Evolutionary conservation across 192 early-diverging fungal genomes (phyloP).

Genomic region (Kickxella alabastrina): DNA sequence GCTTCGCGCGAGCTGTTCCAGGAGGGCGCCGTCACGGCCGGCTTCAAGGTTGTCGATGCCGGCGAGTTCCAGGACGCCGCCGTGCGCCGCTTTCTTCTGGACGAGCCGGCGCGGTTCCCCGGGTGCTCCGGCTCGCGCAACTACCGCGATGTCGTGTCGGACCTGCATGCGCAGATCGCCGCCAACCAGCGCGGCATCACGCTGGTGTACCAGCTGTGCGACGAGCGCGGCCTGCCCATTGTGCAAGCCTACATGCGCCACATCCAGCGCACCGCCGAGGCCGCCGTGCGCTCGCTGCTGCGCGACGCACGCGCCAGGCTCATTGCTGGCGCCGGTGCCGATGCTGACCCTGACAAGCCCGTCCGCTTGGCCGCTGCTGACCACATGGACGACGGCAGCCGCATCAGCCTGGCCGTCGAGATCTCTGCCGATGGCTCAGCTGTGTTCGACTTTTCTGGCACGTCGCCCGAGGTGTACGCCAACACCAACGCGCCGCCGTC

Average conservation of each 20-base stretch:
- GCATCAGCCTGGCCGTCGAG: slow-evolving; percentile 67
- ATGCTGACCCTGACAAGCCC: no score
- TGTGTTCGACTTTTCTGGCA: slow-evolving; percentile 92
- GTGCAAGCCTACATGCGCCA: slow-evolving; percentile 96
- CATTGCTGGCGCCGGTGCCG: slow-evolving; percentile 39
- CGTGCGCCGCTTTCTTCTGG: slow-evolving; percentile 67
- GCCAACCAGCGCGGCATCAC: slow-evolving; percentile 92
- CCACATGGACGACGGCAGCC: slow-evolving; percentile 91
- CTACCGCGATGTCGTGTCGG: slow-evolving; percentile 86
- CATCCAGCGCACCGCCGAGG: slow-evolving; percentile 86
- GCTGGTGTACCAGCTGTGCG: slow-evolving; percentile 75
- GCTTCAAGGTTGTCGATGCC: slow-evolving; percentile 81
- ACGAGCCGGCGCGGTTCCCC: slow-evolving; percentile 78
- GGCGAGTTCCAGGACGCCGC: slow-evolving; percentile 81
- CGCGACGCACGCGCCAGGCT: slow-evolving; percentile 52
- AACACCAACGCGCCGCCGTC: slow-evolving; percentile 79
- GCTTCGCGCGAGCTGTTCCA: slow-evolving; percentile 87
- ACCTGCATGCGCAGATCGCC: slow-evolving; percentile 95
- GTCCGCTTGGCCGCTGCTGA: slow-evolving; percentile 57
- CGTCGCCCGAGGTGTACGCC: slow-evolving; percentile 80
- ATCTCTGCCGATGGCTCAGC: slow-evolving; percentile 78
- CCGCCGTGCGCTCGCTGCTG: slow-evolving; percentile 77
- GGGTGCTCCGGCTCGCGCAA: slow-evolving; percentile 87
- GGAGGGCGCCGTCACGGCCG: slow-evolving; percentile 89
- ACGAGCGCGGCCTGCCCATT: slow-evolving; percentile 76